A percentile compares a stretch with the other conserved stretches of the same genome.
Evolutionary conservation across 345 rosid genomes (phyloP).

Genomic region (Eucalyptus rudis): DNA sequence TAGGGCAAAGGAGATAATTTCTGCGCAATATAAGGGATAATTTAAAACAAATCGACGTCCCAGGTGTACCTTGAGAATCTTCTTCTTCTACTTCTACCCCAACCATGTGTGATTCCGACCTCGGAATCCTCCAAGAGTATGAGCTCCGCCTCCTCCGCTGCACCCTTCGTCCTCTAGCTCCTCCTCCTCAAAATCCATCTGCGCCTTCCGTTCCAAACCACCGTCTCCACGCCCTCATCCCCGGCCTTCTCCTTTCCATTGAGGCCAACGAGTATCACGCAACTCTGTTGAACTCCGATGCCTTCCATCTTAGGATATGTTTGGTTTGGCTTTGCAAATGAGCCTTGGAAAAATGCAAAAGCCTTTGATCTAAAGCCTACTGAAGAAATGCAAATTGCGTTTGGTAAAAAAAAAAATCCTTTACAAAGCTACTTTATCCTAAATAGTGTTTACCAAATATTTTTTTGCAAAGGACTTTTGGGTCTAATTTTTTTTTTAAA

Average conservation of each 20-base stretch:
- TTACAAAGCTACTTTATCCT: no score
- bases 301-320: neutral
- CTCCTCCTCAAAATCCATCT: slow-evolving; percentile 4
- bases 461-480: no score
- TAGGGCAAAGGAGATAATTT: neutral
- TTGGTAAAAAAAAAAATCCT: no score
- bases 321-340: no score
- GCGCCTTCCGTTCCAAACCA: neutral
- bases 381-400: no score
- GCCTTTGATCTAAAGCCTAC: no score
- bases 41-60: no score
- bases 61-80: neutral
- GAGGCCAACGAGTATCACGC: slow-evolving; percentile 59
- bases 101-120: neutral
- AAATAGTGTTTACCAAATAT: no score
- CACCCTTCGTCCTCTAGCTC: neutral
- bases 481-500: no score
- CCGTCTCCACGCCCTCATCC: slow-evolving; percentile 22
- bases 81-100: neutral
- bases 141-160: slow-evolving; percentile 56
- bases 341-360: no score
- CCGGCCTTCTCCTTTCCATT: slow-evolving; percentile 27
- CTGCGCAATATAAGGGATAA: neutral
- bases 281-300: slow-evolving; percentile 37
- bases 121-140: slow-evolving; percentile 25